Conservation (phyloP, 768 basidiomycete species). For the Amanita exitialis region DNA sequence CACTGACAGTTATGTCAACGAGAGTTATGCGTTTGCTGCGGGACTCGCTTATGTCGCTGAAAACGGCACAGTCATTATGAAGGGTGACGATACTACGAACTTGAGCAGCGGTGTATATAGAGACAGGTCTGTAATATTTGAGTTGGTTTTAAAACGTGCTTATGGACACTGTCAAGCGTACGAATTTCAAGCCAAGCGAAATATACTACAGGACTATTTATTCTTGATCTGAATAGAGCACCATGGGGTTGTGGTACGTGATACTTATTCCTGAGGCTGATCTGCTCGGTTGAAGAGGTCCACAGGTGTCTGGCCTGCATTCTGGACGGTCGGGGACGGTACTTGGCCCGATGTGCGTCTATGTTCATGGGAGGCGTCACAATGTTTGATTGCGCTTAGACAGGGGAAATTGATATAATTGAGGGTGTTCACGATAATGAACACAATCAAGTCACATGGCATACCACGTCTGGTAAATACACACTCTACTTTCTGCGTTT, state of each 20-base stretch:
- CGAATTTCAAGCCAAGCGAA: constrained; percentile 57
- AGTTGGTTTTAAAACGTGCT: not conserved
- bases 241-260: constrained; percentile 81
- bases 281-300: not conserved
- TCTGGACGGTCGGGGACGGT: constrained; percentile 58
- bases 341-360: constrained; percentile 53
- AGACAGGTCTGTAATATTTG: constrained; percentile 37
- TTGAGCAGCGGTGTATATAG: constrained; percentile 44
- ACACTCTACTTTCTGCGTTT: not conserved
- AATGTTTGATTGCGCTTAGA: constrained; percentile 25
- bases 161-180: constrained; percentile 34
- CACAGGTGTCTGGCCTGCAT: constrained; percentile 75
- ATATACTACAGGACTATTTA: constrained; percentile 74
- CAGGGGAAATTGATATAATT: constrained; percentile 75
- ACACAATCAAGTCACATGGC: constrained; percentile 81
- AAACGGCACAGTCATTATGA: constrained; percentile 61
- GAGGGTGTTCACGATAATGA: constrained; percentile 81
- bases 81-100: constrained; percentile 58
- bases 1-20: constrained; percentile 39
- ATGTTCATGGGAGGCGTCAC: too few species aligned
- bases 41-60: constrained; percentile 48
- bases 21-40: constrained; percentile 37
- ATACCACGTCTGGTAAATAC: constrained; percentile 38
- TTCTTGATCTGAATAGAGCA: constrained; percentile 75
- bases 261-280: not conserved